Base-by-base conservation (phyloP, 495 filamentous ascomycete genomes). In the Hypomontagnella submonticulosa region DNA sequence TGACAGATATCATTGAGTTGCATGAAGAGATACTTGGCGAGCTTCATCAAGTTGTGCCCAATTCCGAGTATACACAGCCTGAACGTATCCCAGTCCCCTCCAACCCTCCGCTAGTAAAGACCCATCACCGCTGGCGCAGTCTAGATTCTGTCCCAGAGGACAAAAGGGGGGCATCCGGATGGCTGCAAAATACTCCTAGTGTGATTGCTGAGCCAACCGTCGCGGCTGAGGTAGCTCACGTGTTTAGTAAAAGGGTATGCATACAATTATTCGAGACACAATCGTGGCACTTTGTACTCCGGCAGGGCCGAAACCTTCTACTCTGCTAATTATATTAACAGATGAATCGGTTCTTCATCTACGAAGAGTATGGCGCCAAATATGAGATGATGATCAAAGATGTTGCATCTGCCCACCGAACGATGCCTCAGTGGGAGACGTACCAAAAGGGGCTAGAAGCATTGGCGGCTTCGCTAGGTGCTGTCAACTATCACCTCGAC, bases 391-490 rank as follows among this genome's bases (percentile, higher is more conserved):
- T 97, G 78, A 83, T 87, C 27, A 86, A 90, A 63, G 92, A 95
- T 57, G 76, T 94, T 27, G 84, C 84, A n/a, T 80, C 87, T 7
- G 78, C 89, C 12, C 89, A 89, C 36, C 84, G 85, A 43, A 85
- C 83, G 10, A 81, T 93, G 55, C 86, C 90, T 19, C 83, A 89
- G n/a, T 97, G 92, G 91, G 80, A 85, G 46, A 81, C 83, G 4
- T 93, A 90, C 68, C 93, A 97, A 63, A 89, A 88, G 73, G 96
- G 94, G 3, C 88, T 97, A 9, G 95, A 99, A 77, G 88, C 91
- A 13, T 75, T 98, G 44, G 89, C 91, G 6, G 88, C 89, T 44
- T 89, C 91, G 3, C 76, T 96, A 7, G 83, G 86, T 13, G 90
- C 93, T 0, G 83, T 85, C 7, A 89, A 93, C 56, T 86, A 81